Evolutionary conservation across 1,139 yeast genomes (phyloP).

Genomic region (Yamadazyma kanchanaburiensis): DNA sequence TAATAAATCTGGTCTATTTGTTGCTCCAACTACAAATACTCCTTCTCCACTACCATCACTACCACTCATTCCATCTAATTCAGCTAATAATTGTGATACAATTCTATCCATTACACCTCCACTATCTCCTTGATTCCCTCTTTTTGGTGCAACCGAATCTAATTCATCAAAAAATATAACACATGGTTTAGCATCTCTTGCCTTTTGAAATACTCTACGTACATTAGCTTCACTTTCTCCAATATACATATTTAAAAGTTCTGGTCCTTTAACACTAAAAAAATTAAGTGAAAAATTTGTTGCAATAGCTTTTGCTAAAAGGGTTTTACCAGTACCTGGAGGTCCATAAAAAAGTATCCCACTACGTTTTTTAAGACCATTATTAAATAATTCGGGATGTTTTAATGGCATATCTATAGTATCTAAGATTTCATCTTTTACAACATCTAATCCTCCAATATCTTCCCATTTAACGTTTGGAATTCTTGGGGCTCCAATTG

Average conservation of each 20-base stretch:
- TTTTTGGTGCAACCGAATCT: constrained; percentile 96
- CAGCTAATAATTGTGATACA: constrained; percentile 91
- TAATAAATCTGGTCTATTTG: constrained; percentile 89
- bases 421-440: constrained; percentile 88
- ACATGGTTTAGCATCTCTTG: constrained; percentile 96
- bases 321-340: constrained; percentile 96
- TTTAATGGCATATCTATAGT: constrained; percentile 95
- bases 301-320: constrained; percentile 94
- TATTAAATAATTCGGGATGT: constrained; percentile 83
- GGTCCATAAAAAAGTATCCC: constrained; percentile 96
- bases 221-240: constrained; percentile 99
- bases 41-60: constrained; percentile 53
- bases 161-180: constrained; percentile 95
- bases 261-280: constrained; percentile 96
- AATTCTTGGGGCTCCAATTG: constrained; percentile 95
- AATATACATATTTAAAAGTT: constrained; percentile 90
- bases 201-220: constrained; percentile 86
- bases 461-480: constrained; percentile 96
- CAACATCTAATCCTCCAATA: constrained; percentile 86
- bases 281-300: constrained; percentile 90
- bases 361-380: constrained; percentile 88
- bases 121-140: constrained; percentile 97
- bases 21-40: constrained; percentile 96
- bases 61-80: constrained; percentile 91
- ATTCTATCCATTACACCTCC: constrained; percentile 99